Base-by-base conservation (phyloP, 2,329 filamentous ascomycete species). In the Talaromyces sp. region DNA sequence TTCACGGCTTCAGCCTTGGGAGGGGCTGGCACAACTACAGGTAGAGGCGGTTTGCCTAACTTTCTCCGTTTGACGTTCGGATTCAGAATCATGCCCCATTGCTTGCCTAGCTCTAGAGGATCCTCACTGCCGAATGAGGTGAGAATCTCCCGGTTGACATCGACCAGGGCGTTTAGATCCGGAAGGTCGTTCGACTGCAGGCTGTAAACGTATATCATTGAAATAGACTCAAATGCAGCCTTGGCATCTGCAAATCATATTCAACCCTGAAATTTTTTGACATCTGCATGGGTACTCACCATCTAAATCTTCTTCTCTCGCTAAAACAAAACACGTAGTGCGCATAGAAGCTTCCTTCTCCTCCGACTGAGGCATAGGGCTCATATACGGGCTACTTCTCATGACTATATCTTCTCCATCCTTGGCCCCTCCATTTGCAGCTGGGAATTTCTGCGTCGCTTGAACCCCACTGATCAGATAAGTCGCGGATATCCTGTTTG, bases 141-240 rank as follows among this genome's bases (percentile, higher is more conserved):
- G 19, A 84, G 78, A 10, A 91, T 81, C 66, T 91, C 86, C 31
- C 87, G 84, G 49, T 87, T 87, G 45, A 88, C 86, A 63, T 95
- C 89, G 3, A 89, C 87, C 45, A 97, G 81, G 0, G 89, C 76
- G 70, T 91, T 87, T 19, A 95, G 78, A 72, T 94, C 89, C 76
- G 89, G 89, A 16, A 93, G 81, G 0, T 88, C 85, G 43, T 87
- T 85, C 1, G 90, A 85, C 49, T 91, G 88, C 19, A 98, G 74
- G 72, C 93, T 97, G 80, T 98, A 98, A 50, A 98, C 81, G 71
- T 97, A 92, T 66, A 97, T 89, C 0, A 91, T 90, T 0, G 83
- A 84, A 62, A 97, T 87, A n/a, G 87, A 82, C 58, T 90, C 84
- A 69, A 94, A 96, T 16, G 86, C 83, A 14, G 83, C 80, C 65